Base-by-base conservation (phyloP, 164 flowering plant species). In the Berberis vulgaris region DNA sequence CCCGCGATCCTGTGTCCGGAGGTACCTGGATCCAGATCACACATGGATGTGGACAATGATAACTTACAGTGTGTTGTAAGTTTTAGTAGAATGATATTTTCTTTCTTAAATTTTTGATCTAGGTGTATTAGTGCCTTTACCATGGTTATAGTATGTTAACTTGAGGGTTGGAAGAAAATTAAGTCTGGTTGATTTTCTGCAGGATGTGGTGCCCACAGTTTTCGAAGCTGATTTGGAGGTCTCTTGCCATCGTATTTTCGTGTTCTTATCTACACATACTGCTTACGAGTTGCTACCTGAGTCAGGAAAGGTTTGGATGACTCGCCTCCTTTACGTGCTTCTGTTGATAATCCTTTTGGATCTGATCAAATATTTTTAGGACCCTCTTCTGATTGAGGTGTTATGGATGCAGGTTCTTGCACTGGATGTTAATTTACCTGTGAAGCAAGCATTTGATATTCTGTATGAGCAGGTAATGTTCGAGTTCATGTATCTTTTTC, bases 361-460 rank as follows among this genome's bases (percentile, higher is more conserved):
- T 60, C 59, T 56, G 54, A 43, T 63, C 41, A 40, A 43, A 59
- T 52, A 54, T 41, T 11, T 38, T 59, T 55, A 41, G 13, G 6
- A 13, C 7, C 7, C 4, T 10, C 43, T 67, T 26, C 60, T 59
- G 49, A 69, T 68, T 67, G 6, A 59, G 5, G 53, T 47, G 43
- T 62, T 53, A 26, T 43, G 5, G 52, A 63, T 71, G 64, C 84
- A 91, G 98, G 86, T 91, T 57, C 78, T 87, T 72, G 95, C 92
- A 2, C 75, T 91, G 75, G 98, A 89, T 68, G 82, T 87, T 41
- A 77, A 82, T 71, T 72, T 89, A 62, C 97, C 97, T 60, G 97
- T 91, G 53, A 87, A 88, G 67, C 96, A 91, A 81, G 98, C 98
- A 64, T 92, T 92, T 72, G 96, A 92, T 71, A 85, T 92, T 59